A percentile compares a stretch with the other conserved stretches of the same genome.
Conservation (phyloP, 805 yeast genomes). For the Candida germanica region DNA sequence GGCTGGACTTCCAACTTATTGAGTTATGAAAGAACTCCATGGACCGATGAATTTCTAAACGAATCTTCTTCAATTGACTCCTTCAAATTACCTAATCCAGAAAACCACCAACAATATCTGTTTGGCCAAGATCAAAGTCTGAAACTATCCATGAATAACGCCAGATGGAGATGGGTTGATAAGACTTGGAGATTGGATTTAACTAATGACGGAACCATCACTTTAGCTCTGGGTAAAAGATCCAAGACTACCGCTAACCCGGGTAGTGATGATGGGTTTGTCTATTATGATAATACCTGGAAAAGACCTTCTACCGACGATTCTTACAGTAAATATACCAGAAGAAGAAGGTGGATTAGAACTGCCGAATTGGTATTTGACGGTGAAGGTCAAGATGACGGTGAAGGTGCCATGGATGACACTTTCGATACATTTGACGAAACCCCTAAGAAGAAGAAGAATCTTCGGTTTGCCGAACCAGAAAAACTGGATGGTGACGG, state of each 20-base stretch:
- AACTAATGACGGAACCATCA: constrained; percentile 83
- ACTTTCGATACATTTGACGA: constrained; percentile 6
- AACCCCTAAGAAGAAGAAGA: constrained; percentile 14
- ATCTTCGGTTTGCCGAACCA: constrained; percentile 43
- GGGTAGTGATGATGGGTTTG: constrained; percentile 74
- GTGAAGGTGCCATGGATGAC: constrained; percentile 1
- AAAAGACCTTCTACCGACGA: constrained; percentile 85
- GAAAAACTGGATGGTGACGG: too few species aligned
- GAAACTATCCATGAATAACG: constrained; percentile 29
- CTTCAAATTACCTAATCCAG: constrained; percentile 77
- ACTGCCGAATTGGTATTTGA: constrained; percentile 75
- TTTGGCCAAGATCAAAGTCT: constrained; percentile 21
- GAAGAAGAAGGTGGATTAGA: constrained; percentile 94
- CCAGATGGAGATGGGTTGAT: constrained; percentile 95
- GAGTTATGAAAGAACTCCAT: constrained; percentile 89
- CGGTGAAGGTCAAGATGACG: constrained; percentile 9
- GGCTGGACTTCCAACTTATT: constrained; percentile 95
- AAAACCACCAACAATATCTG: constrained; percentile 26
- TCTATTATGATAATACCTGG: constrained; percentile 93
- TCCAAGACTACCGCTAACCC: constrained; percentile 66
- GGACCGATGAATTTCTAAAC: constrained; percentile 95
- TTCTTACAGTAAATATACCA: constrained; percentile 83
- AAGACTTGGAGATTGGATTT: constrained; percentile 87
- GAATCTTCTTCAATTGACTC: constrained; percentile 74
- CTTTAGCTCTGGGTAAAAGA: constrained; percentile 58